Conservation (phyloP, 164 flowering plant genomes). For the Santalum album region DNA sequence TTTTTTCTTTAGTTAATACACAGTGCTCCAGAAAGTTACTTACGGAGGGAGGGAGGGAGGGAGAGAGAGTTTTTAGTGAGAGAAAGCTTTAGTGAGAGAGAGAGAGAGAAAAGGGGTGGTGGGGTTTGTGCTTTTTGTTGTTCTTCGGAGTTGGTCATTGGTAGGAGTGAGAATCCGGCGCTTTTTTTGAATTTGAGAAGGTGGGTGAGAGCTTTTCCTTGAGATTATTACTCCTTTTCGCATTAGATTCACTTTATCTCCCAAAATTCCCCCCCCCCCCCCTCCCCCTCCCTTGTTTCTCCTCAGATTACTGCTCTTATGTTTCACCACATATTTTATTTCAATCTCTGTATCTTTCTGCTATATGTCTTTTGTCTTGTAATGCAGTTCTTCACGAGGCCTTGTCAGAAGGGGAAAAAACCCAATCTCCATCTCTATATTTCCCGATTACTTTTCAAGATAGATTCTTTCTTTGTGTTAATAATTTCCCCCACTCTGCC, state of each 20-base stretch:
- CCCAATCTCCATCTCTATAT: conserved; percentile 11
- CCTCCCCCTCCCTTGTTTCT: not conserved
- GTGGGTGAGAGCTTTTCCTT: conserved; percentile 4
- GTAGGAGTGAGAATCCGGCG: conserved; percentile 7
- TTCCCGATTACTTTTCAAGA: conserved; percentile 6
- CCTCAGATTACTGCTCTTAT: not conserved
- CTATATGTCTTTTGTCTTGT: conserved; percentile 52
- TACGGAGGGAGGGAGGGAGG: conserved; percentile 1
- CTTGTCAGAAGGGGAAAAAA: conserved; percentile 28
- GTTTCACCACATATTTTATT: not conserved
- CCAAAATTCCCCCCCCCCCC: conserved; percentile 11
- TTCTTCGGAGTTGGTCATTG: conserved; percentile 12
- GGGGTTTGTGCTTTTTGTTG: conserved; percentile 1
- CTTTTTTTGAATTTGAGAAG: conserved; percentile 36
- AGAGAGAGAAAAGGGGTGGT: not conserved
- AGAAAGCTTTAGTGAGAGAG: not conserved
- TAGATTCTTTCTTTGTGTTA: conserved; percentile 14
- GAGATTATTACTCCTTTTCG: conserved; percentile 3
- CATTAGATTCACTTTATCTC: conserved; percentile 6
- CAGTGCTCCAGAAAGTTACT: conserved; percentile 44
- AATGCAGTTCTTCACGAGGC: conserved; percentile 61
- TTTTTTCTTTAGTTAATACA: conserved; percentile 27
- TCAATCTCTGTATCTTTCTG: conserved; percentile 31
- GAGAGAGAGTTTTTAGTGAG: not conserved
- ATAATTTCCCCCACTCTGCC: conserved; percentile 11